phyloP scores from a whole-genome alignment of 2,329 filamentous ascomycete genomes.

The Apiospora marii region DNA sequence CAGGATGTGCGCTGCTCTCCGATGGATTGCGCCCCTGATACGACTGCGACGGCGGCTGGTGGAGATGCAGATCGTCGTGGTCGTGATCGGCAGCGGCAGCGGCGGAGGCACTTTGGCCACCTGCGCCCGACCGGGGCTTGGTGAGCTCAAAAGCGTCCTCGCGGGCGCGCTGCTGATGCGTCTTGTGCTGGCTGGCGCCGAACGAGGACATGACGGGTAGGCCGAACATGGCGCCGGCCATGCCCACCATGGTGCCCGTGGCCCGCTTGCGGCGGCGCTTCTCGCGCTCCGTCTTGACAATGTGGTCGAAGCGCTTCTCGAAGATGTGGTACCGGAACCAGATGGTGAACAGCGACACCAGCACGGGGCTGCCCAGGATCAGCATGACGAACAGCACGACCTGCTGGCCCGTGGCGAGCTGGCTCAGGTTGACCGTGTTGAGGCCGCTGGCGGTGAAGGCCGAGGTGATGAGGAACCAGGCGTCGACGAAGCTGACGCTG shows the following conservation, averaged over 20 bases:
- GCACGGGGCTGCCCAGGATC: constrained; percentile 69
- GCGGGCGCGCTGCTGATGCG: constrained; percentile 11
- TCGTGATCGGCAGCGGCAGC: neutral
- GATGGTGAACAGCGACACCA: constrained; percentile 70
- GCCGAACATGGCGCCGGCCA: constrained; percentile 40
- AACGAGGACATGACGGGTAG: constrained; percentile 41
- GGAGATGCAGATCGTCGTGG: constrained; percentile 9
- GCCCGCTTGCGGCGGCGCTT: constrained; percentile 39
- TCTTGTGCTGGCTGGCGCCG: constrained; percentile 27
- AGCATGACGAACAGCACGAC: constrained; percentile 68
- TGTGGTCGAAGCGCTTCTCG: constrained; percentile 63
- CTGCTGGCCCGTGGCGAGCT: constrained; percentile 73
- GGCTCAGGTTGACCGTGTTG: constrained; percentile 68
- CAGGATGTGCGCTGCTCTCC: neutral
- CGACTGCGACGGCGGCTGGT: constrained; percentile 23
- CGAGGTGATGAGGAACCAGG: constrained; percentile 69
- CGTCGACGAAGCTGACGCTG: constrained; percentile 67
- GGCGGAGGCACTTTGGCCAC: neutral
- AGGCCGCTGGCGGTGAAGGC: constrained; percentile 72
- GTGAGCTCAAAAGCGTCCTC: constrained; percentile 19
- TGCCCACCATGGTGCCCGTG: constrained; percentile 39
- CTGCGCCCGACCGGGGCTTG: constrained; percentile 28
- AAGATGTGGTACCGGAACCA: constrained; percentile 68
- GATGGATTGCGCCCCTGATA: neutral
- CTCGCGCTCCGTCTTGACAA: constrained; percentile 54